A percentile compares a stretch with the other conserved stretches of the same genome.
Conservation (phyloP, 169 alveolate species). For the Plasmodium falciparum region DNA sequence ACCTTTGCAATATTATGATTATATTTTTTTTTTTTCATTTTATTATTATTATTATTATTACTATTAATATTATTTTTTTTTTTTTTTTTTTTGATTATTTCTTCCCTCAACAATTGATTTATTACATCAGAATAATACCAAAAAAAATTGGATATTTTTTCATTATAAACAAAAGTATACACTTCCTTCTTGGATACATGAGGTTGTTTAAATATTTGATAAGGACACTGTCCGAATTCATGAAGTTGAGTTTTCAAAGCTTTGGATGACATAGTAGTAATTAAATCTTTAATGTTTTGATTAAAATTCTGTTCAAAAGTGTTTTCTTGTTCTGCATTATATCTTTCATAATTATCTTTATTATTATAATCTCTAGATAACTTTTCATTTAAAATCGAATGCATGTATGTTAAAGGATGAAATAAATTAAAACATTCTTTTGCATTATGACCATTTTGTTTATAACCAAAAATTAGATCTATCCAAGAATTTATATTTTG, state of each 20-base stretch:
- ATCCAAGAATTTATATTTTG: slow-evolving; percentile 95
- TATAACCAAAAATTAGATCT: slow-evolving; percentile 97
- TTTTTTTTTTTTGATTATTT: neutral
- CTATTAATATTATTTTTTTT: neutral
- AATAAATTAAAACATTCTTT: slow-evolving; percentile 86
- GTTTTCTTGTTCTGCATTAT: slow-evolving; percentile 38
- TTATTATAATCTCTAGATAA: slow-evolving; percentile 16
- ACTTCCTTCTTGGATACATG: slow-evolving; percentile 82
- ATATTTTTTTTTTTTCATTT: neutral
- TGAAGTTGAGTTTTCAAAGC: slow-evolving; percentile 89
- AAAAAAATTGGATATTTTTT: slow-evolving; percentile 21
- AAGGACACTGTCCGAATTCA: slow-evolving; percentile 94
- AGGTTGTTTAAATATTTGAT: slow-evolving; percentile 87
- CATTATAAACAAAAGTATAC: neutral
- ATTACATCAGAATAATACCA: slow-evolving; percentile 62
- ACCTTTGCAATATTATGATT: neutral
- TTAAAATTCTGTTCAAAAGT: slow-evolving; percentile 75
- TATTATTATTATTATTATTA: no score
- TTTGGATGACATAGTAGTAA: slow-evolving; percentile 83
- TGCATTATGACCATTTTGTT: slow-evolving; percentile 83
- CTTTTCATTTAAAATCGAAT: slow-evolving; percentile 76
- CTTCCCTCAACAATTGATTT: slow-evolving; percentile 5
- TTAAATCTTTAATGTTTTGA: slow-evolving; percentile 76
- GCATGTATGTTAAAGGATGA: slow-evolving; percentile 93
- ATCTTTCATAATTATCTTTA: slow-evolving; percentile 44